A percentile compares a stretch with the other conserved stretches of the same genome.
phyloP scores from a whole-genome alignment of 2,329 filamentous ascomycete species.

The Botrytis porri region DNA sequence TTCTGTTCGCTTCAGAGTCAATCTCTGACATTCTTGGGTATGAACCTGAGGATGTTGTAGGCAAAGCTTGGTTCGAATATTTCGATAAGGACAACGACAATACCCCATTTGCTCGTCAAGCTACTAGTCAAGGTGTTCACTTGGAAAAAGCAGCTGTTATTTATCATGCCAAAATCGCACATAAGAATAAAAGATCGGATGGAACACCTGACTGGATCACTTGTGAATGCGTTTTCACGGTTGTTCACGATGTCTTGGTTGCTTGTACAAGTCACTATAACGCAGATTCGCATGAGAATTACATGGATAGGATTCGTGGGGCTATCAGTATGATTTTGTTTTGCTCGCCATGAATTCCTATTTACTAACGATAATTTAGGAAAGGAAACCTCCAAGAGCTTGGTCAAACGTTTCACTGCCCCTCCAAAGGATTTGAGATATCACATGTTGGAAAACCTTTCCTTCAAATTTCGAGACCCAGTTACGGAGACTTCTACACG shows the following conservation, averaged over 20 bases:
- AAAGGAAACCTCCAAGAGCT: slow-evolving; percentile 1
- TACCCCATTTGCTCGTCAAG: slow-evolving; percentile 66
- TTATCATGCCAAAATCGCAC: slow-evolving; percentile 71
- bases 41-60: slow-evolving; percentile 69
- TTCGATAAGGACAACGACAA: slow-evolving; percentile 71
- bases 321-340: background rate
- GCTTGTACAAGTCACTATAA: slow-evolving; percentile 79
- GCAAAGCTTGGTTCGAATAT: slow-evolving; percentile 78
- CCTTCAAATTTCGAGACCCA: slow-evolving; percentile 70
- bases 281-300: background rate
- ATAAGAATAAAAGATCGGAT: slow-evolving; percentile 54
- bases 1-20: slow-evolving; percentile 81
- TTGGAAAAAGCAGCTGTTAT: slow-evolving; percentile 84
- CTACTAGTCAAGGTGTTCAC: slow-evolving; percentile 66
- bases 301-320: slow-evolving; percentile 5
- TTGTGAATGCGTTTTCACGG: slow-evolving; percentile 86
- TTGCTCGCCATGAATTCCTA: too few relatives aligned
- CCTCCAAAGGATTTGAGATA: slow-evolving; percentile 81
- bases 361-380: background rate
- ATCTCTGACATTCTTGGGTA: slow-evolving; percentile 81
- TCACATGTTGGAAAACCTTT: slow-evolving; percentile 84
- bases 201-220: slow-evolving; percentile 54
- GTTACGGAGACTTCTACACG: slow-evolving; percentile 56
- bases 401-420: slow-evolving; percentile 67
- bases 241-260: slow-evolving; percentile 84